phyloP scores from a whole-genome alignment of 2,329 filamentous ascomycete species.

The Sclerotinia glacialis region DNA sequence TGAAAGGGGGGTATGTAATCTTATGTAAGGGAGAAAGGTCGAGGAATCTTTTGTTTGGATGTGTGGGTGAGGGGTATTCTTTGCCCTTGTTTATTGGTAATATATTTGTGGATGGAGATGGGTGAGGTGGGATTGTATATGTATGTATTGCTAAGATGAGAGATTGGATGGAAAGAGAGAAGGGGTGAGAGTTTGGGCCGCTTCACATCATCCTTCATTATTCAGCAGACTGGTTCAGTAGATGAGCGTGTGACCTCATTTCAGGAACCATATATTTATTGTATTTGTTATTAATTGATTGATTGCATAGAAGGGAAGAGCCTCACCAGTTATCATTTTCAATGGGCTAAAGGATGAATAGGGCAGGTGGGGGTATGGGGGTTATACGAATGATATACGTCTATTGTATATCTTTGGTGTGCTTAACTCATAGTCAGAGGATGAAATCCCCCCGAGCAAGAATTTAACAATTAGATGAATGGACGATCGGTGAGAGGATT shows the following conservation, averaged over 20 bases:
- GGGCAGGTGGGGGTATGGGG: constrained; percentile 1
- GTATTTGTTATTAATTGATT: constrained; percentile 7
- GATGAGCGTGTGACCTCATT: constrained; percentile 8
- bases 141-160: background rate
- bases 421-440: background rate
- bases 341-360: background rate
- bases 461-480: background rate
- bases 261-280: background rate
- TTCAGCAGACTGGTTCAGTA: background rate
- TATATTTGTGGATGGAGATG: background rate
- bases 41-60: background rate
- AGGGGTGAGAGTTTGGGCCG: constrained; percentile 3
- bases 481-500: background rate
- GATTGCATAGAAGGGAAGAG: background rate
- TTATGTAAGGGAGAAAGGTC: background rate
- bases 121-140: background rate
- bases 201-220: background rate
- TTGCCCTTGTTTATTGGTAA: background rate
- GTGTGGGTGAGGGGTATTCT: background rate
- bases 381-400: background rate
- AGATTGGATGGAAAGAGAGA: background rate
- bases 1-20: background rate
- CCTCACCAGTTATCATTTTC: background rate
- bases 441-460: background rate
- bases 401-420: constrained; percentile 1